Conservation (phyloP, 495 filamentous ascomycete species). For the Extremus antarcticus region DNA sequence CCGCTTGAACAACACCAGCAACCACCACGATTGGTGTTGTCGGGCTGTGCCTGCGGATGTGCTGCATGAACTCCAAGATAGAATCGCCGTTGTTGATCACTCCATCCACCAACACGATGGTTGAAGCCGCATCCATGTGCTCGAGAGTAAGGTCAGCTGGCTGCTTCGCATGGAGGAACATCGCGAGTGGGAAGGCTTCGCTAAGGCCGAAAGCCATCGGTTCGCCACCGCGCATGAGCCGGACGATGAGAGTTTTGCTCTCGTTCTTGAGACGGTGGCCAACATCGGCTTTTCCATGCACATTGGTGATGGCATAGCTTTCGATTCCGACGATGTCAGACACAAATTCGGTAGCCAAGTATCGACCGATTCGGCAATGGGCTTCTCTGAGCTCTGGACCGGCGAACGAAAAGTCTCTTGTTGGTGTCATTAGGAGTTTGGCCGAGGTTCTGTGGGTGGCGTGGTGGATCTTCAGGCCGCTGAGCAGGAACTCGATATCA, state of each 20-base stretch:
- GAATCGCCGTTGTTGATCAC: constrained; percentile 50
- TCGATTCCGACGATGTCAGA: constrained; percentile 44
- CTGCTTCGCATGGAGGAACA: constrained; percentile 44
- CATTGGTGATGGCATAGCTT: constrained; percentile 40
- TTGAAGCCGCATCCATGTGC: constrained; percentile 34
- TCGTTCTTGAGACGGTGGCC: constrained; percentile 47
- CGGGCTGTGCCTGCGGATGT: constrained; percentile 36
- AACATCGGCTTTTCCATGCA: constrained; percentile 33
- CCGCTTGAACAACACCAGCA: constrained; percentile 44
- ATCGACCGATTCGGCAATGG: constrained; percentile 42
- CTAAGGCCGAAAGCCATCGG: constrained; percentile 55
- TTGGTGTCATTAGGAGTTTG: constrained; percentile 48
- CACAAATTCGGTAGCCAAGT: constrained; percentile 43
- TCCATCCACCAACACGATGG: constrained; percentile 49
- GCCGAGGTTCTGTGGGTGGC: constrained; percentile 37
- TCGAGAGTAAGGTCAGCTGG: constrained; percentile 36
- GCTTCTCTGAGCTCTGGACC: constrained; percentile 42
- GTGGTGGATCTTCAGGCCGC: constrained; percentile 29
- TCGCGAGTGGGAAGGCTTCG: constrained; percentile 43
- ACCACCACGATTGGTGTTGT: constrained; percentile 45
- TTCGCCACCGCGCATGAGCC: constrained; percentile 57
- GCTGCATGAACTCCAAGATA: constrained; percentile 42
- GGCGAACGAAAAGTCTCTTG: constrained; percentile 38
- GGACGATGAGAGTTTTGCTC: constrained; percentile 43
- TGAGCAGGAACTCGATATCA: background rate